phyloP scores from a whole-genome alignment of 2,329 filamentous ascomycete genomes.

The Diaporthe sp. region DNA sequence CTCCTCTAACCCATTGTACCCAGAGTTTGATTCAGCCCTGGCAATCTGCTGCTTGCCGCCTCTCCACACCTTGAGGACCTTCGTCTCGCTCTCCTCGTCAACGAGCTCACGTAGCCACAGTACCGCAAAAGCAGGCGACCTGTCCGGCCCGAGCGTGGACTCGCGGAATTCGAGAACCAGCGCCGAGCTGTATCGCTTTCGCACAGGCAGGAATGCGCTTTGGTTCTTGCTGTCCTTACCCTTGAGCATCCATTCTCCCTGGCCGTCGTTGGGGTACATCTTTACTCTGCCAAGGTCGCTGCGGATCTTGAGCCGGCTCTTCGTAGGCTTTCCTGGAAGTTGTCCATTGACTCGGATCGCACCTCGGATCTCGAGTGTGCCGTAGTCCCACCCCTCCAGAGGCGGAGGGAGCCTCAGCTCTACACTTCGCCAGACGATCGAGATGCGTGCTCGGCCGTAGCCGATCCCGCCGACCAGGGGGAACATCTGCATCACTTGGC shows the following conservation, averaged over 20 bases:
- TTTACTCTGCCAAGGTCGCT: conserved; percentile 72
- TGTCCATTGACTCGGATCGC: conserved; percentile 60
- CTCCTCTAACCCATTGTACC: conserved; percentile 60
- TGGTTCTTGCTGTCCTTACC: conserved; percentile 51
- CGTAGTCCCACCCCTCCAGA: conserved; percentile 78
- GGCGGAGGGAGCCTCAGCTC: conserved; percentile 71
- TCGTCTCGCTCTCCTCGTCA: conserved; percentile 74
- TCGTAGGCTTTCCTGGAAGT: conserved; percentile 62
- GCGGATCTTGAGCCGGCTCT: conserved; percentile 70
- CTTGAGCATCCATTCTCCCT: conserved; percentile 66
- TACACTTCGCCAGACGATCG: conserved; percentile 80
- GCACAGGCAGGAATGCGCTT: conserved; percentile 67
- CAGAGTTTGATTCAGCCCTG: conserved; percentile 52
- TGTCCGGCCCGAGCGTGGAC: conserved; percentile 65
- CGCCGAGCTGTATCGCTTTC: conserved; percentile 71
- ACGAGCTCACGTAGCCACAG: conserved; percentile 79
- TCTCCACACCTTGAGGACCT: conserved; percentile 76
- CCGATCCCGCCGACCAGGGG: conserved; percentile 81
- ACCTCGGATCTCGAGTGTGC: conserved; percentile 76
- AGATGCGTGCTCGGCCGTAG: conserved; percentile 77
- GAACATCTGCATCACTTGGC: conserved; percentile 76
- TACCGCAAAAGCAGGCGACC: conserved; percentile 72
- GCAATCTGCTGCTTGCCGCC: conserved; percentile 67
- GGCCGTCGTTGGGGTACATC: conserved; percentile 64
- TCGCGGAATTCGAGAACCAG: conserved; percentile 72